Percentiles rank a stretch among this genome's conserved stretches.
phyloP scores from a whole-genome alignment of 2,329 filamentous ascomycete genomes.

The Cercospora sojina region DNA sequence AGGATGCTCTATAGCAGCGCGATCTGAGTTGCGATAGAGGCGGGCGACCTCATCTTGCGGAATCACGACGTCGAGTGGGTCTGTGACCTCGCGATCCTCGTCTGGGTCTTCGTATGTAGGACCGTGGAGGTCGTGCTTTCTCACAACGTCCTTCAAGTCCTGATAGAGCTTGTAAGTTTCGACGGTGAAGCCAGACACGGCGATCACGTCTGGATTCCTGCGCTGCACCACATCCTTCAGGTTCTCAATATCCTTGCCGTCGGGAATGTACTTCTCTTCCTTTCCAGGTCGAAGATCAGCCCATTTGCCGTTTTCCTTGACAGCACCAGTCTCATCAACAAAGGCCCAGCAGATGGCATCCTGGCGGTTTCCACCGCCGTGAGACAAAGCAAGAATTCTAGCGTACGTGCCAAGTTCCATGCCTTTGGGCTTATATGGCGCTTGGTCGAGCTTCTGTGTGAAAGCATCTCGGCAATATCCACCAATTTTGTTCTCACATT shows the following conservation, averaged over 20 bases:
- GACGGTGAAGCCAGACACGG: conserved; percentile 81
- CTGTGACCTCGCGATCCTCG: conserved; percentile 74
- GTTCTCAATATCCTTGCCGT: conserved; percentile 63
- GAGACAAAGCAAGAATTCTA: conserved; percentile 81
- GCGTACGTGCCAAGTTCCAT: conserved; percentile 86
- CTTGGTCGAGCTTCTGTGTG: conserved; percentile 86
- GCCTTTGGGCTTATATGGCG: conserved; percentile 91
- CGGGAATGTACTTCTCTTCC: conserved; percentile 64
- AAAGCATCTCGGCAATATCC: conserved; percentile 86
- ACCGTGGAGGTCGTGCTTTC: conserved; percentile 72
- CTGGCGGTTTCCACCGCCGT: conserved; percentile 74
- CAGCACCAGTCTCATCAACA: conserved; percentile 87
- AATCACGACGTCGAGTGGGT: conserved; percentile 81
- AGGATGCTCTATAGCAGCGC: conserved; percentile 77
- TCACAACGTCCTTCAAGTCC: conserved; percentile 75
- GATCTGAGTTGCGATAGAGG: conserved; percentile 85
- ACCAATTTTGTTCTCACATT: conserved; percentile 91
- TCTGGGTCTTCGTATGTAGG: conserved; percentile 77
- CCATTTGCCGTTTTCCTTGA: conserved; percentile 86
- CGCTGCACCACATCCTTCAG: conserved; percentile 78
- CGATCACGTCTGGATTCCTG: conserved; percentile 84
- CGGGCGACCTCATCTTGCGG: conserved; percentile 98
- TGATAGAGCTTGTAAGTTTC: conserved; percentile 82
- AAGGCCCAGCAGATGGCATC: conserved; percentile 89
- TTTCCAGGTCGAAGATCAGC: conserved; percentile 69